Base-by-base conservation (phyloP, 331 rosid species). In the Cydonia oblonga region DNA sequence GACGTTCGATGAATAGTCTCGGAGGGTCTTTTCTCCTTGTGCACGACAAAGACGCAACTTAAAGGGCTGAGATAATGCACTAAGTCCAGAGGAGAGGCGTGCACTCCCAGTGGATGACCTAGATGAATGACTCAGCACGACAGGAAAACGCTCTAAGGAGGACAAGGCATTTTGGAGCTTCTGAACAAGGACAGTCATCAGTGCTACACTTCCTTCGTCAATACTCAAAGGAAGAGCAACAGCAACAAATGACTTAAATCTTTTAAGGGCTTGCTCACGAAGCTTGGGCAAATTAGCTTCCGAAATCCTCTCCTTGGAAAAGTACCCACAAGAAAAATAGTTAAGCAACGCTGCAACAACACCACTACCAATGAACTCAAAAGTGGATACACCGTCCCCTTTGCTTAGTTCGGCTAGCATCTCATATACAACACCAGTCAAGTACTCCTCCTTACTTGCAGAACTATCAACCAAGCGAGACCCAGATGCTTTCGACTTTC, bases 321-420 rank as follows among this genome's bases (percentile, higher is more conserved):
- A 95, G 80, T 83, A 73, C 66, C 99, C 96, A 62, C 93, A 95
- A 66, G 99, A 95, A 69, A 95, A 91, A 75, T 89, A 91, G 73
- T 91, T 86, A 54, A 95, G 89, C 89, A 95, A 74, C 64, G 96
- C 90, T 26, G 89, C 88, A 57, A 95, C 88, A 66, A 87, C 99
- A 75, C 99, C 99, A 73, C 99, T 95, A 32, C 99, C 99, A 67
- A 91, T 88, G 75, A 95, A 95, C 84, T 95, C 99, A 87, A 95
- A 95, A 61, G 99, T 95, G 62, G 99, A 91, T 28, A 95, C 99
- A 72, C 99, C 99, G n/a, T 91, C 96, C 82, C 97, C 97, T 81
- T 95, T 95, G 75, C 96, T 82, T 68, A 95, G 96, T 80, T 95
- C 99, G 71, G 77, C 77, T 61, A 95, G 89, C 93, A 95, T 87